These are phyloP conservation scores for Teratosphaeria destructans DNA, from an alignment of 2,329 filamentous ascomycete species.

Conservation along the genomic window DNA sequence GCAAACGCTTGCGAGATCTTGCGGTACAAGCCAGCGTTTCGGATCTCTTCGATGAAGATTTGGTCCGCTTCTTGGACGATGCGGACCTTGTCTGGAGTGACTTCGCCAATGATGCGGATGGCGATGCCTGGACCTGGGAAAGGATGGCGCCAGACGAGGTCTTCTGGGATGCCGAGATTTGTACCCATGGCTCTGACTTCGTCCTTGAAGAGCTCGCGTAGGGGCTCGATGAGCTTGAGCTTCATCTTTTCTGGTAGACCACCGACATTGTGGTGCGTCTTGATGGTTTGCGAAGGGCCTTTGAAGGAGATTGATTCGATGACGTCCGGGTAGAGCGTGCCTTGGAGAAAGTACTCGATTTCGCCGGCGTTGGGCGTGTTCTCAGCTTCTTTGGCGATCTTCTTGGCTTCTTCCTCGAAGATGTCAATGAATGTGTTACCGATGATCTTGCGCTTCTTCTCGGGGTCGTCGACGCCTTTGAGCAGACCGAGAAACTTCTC, in stretches of 20 bases:
- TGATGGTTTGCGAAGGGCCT: constrained; percentile 60
- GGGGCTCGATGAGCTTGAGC: constrained; percentile 66
- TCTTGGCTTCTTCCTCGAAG: constrained; percentile 68
- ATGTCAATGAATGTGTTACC: constrained; percentile 71
- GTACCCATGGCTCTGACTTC: constrained; percentile 63
- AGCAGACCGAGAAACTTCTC: constrained; percentile 69
- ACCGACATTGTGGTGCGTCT: constrained; percentile 65
- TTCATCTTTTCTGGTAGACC: constrained; percentile 54
- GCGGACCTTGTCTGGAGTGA: constrained; percentile 66
- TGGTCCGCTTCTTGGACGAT: constrained; percentile 69
- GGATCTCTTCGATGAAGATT: constrained; percentile 71
- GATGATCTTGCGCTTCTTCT: constrained; percentile 86
- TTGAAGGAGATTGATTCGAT: constrained; percentile 65
- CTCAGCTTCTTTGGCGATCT: constrained; percentile 62
- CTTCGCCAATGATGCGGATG: constrained; percentile 73
- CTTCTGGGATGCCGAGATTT: constrained; percentile 58
- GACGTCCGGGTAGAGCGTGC: constrained; percentile 69
- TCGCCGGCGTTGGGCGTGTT: constrained; percentile 58
- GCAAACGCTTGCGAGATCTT: constrained; percentile 62
- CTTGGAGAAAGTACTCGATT: constrained; percentile 80
- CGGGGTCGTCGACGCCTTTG: constrained; percentile 63
- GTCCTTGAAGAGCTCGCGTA: constrained; percentile 74
- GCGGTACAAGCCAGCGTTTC: constrained; percentile 59
- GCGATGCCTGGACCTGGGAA: constrained; percentile 69
- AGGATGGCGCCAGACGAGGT: constrained; percentile 70